Evolutionary conservation across 106 monocot genomes (phyloP).

Genomic region (Allium cepa): DNA sequence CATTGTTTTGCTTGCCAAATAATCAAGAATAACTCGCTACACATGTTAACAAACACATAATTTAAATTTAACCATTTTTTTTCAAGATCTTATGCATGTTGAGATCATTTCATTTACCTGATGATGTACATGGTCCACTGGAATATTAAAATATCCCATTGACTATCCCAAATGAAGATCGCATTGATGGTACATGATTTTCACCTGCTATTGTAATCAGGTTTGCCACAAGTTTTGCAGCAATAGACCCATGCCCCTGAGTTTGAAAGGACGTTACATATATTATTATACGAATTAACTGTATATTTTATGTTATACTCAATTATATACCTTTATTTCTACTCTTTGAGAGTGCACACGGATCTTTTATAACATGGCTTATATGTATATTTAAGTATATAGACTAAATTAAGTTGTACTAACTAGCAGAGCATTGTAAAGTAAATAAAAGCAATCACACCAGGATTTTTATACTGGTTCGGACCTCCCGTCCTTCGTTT

Average conservation of each 20-base stretch:
- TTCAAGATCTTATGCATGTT: not conserved
- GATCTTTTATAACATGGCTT: too few relatives aligned
- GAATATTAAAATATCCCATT: slow-evolving; percentile 88
- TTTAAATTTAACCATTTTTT: too few relatives aligned
- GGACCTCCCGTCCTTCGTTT: too few relatives aligned
- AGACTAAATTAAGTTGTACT: too few relatives aligned
- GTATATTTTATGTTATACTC: not conserved
- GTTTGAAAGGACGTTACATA: slow-evolving; percentile 28
- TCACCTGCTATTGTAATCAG: slow-evolving; percentile 87
- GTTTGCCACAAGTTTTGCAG: slow-evolving; percentile 84
- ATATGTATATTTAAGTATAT: too few relatives aligned
- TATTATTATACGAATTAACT: not conserved
- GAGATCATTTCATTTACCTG: slow-evolving; percentile 34
- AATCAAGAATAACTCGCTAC: slow-evolving; percentile 88
- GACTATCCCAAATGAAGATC: slow-evolving; percentile 87
- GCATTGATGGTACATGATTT: slow-evolving; percentile 70
- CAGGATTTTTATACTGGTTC: too few relatives aligned
- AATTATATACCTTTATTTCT: slow-evolving; percentile 59
- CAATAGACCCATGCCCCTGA: slow-evolving; percentile 86
- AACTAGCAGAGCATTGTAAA: too few relatives aligned
- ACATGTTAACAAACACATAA: not conserved
- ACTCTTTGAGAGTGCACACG: too few relatives aligned
- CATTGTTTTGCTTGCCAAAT: slow-evolving; percentile 81
- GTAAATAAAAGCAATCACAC: too few relatives aligned
- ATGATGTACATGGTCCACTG: slow-evolving; percentile 75